phyloP scores from a whole-genome alignment of 352 stramenopile genomes.

The Phytophthora pisi region DNA sequence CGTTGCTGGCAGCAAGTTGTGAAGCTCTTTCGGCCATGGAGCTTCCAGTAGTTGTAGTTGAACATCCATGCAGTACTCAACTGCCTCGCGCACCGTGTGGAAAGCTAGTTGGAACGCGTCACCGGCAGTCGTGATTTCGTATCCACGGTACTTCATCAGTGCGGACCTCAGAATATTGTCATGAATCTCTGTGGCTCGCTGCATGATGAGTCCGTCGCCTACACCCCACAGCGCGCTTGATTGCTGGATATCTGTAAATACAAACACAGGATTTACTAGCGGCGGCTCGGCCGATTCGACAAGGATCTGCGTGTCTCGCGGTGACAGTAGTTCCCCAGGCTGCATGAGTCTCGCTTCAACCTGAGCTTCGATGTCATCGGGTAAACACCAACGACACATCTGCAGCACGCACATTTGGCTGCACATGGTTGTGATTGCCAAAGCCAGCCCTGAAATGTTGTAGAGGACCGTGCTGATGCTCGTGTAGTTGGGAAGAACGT shows the following conservation, averaged over 20 bases:
- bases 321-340: constrained; percentile 33
- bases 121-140: constrained; percentile 61
- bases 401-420: constrained; percentile 45
- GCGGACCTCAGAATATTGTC: constrained; percentile 50
- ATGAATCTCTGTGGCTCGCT: constrained; percentile 54
- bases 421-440: constrained; percentile 49
- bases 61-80: constrained; percentile 61
- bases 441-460: constrained; percentile 38
- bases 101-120: constrained; percentile 66
- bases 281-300: constrained; percentile 41
- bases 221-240: constrained; percentile 57
- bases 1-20: constrained; percentile 42
- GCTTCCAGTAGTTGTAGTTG: constrained; percentile 48
- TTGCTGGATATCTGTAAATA: constrained; percentile 69
- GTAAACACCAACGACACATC: constrained; percentile 38
- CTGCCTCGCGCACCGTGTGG: constrained; percentile 55
- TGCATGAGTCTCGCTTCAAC: constrained; percentile 39
- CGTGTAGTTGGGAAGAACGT: constrained; percentile 33
- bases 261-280: constrained; percentile 55
- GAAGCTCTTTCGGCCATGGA: constrained; percentile 49
- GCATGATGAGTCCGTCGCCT: constrained; percentile 49
- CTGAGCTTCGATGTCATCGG: constrained; percentile 46
- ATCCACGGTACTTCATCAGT: constrained; percentile 52
- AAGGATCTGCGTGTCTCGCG: constrained; percentile 29
- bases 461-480: constrained; percentile 46